Base-by-base conservation (phyloP, 2,329 filamentous ascomycete genomes). In the Microdochium trichocladiopsis region DNA sequence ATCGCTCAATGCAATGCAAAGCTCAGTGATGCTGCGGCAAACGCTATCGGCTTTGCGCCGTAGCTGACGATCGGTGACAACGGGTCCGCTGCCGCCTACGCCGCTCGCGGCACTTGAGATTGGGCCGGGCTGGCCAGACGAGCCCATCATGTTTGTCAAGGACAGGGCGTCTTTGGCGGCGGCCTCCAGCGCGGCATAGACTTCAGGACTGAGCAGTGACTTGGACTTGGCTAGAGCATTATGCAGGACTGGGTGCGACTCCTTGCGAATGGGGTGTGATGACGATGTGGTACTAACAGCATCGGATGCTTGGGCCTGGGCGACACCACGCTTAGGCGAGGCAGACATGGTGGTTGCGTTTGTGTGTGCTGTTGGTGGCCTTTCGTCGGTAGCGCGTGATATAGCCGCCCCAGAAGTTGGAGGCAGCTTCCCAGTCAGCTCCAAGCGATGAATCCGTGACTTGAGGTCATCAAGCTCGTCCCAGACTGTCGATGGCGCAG, bases 401-500 rank as follows among this genome's bases (percentile, higher is more conserved):
- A 92, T 86, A 2, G 89, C 88, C 2, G 89, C 89, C 33, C 86
- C 88, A 2, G 91, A 93, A 2, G 88, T 91, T 1, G 89, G 74
- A 0, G 92, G 91, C 31, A 94, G 73, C 69, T 95, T 96, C 53
- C 92, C 92, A 2, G 90, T 95, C 59, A 95, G 71, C 67, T 97
- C 94, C 10, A 99, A 79, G 55, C 90, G 88, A 60, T 90, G 86
- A 60, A 99, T 96, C 25, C 94, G 84, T 41, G 90, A 94, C 67
- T 97, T 97, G 48, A 99, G 73, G 58, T 97, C 94, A 61, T 97
- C 94, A 25, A 99, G 73, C 69, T 99, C 94, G 65, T 97, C 94
- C 94, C 94, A 99, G 2, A 99, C 90, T 0, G 91, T 96, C 2
- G 91, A 95, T 12, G 92, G 90, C 1, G 90, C 90, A 1, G 87